Percentiles rank a stretch among this genome's conserved stretches.
Conservation (phyloP, 805 yeast species). For the Wickerhamiella galacta region DNA sequence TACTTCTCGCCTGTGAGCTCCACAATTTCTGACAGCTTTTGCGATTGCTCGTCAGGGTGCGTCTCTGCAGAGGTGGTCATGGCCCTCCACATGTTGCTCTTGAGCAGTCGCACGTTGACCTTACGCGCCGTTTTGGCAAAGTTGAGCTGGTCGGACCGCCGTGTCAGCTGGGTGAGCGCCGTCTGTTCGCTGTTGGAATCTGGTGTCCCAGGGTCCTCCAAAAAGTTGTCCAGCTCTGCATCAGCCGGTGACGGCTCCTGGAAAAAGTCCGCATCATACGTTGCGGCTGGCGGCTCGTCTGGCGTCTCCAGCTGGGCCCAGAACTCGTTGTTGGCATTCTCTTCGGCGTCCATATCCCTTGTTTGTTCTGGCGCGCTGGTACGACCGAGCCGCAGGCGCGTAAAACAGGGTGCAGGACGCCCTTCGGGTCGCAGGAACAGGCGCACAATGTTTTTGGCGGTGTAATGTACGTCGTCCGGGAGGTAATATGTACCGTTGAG, state of each 20-base stretch:
- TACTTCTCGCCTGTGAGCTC: slow-evolving; percentile 36
- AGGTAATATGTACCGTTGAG: slow-evolving; percentile 32
- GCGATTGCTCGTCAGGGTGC: neutral
- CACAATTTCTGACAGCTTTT: slow-evolving; percentile 32
- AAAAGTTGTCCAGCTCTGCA: too few relatives aligned
- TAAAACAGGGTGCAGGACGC: slow-evolving; percentile 10
- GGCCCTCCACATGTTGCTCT: slow-evolving; percentile 59
- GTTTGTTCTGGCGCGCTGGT: neutral
- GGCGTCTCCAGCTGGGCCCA: slow-evolving; percentile 43
- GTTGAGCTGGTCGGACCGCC: neutral
- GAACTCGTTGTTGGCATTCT: slow-evolving; percentile 42
- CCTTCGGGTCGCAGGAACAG: slow-evolving; percentile 49
- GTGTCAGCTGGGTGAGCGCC: neutral
- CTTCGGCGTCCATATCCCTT: slow-evolving; percentile 9
- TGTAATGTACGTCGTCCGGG: slow-evolving; percentile 61
- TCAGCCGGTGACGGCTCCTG: too few relatives aligned
- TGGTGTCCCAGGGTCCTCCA: too few relatives aligned
- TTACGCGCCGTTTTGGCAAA: slow-evolving; percentile 61
- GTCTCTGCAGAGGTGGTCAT: neutral
- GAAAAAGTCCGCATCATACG: slow-evolving; percentile 15
- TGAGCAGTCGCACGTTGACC: slow-evolving; percentile 57
- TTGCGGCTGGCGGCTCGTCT: neutral
- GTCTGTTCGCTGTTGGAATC: too few relatives aligned
- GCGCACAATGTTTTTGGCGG: slow-evolving; percentile 47
- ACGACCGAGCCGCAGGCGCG: neutral